These are phyloP conservation scores for Russula earlei DNA, from an alignment of 768 basidiomycete genomes.

Conservation along the genomic window DNA sequence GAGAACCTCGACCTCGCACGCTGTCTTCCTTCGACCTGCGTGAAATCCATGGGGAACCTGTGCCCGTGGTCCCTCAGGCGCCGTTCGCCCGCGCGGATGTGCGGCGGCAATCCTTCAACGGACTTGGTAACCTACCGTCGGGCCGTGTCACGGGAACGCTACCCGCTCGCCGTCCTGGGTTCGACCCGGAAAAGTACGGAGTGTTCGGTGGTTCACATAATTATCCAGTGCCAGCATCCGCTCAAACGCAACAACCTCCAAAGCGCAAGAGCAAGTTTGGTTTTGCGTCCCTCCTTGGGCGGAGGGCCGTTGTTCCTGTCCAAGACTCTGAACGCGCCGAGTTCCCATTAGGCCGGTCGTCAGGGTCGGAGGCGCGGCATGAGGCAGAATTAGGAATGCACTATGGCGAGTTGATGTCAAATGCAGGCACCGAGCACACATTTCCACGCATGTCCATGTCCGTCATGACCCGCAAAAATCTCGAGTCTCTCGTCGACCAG, in stretches of 20 bases:
- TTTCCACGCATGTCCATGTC: conserved; percentile 44
- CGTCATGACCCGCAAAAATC: conserved; percentile 53
- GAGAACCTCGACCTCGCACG: conserved; percentile 52
- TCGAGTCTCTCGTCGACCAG: conserved; percentile 77
- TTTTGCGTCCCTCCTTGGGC: conserved; percentile 57
- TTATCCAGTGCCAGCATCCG: conserved; percentile 34
- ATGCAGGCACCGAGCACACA: conserved; percentile 29
- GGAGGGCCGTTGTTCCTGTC: conserved; percentile 29
- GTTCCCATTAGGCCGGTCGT: conserved; percentile 23
- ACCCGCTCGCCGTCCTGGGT: conserved; percentile 22
- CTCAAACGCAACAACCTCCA: conserved; percentile 20
- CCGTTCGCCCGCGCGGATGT: conserved; percentile 49
- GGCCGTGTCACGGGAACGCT: conserved; percentile 43
- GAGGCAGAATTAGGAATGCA: conserved; percentile 39
- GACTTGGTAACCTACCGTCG: conserved; percentile 45
- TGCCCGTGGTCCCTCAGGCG: conserved; percentile 52
- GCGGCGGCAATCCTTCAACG: conserved; percentile 72
- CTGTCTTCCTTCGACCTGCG: conserved; percentile 53
- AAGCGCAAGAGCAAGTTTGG: conserved; percentile 74
- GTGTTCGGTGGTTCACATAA: conserved; percentile 66
- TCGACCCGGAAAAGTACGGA: conserved; percentile 38
- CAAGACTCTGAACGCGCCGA: conserved; percentile 17
- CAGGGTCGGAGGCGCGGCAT: conserved; percentile 29
- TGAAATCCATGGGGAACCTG: conserved; percentile 36
- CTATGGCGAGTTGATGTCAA: conserved; percentile 45